Evolutionary conservation across 1,284 basidiomycete genomes (phyloP), one percentile per base, ranked within the genome.

Genomic region (Cryptococcus sp.): DNA sequence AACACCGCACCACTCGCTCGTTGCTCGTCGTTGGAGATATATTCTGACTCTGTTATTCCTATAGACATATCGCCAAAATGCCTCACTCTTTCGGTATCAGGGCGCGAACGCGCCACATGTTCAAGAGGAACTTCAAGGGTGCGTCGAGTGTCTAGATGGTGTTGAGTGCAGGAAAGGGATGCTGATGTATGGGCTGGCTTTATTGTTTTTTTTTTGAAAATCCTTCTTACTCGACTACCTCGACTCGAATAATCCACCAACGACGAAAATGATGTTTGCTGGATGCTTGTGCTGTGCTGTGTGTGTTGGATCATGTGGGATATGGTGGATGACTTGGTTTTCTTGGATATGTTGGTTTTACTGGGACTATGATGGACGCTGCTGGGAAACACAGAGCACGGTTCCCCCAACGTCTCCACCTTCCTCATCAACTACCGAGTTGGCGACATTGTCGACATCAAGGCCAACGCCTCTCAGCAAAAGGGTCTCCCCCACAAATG

Each of bases 401-500:
- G 95, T 77, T 86, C 86, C 73, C 85, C 95, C 67, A 90, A 91
- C 80, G 70, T 98, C 76, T 93, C 93, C 69, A 98, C 93, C 53
- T 99, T 87, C 87, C 83, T 99, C 77, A 86, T 89, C 78, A 86
- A 87, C 82, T 99, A 89, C 87, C 87, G 88, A 73, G 86, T 98
- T 69, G 95, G 95, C 68, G 95, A 99, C 81, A 97, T 99, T 76
- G 95, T 99, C 73, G 95, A 99, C 84, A 99, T 99, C 86, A 96
- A 96, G 84, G 95, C 95, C 73, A 98, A 99, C 80, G 87, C 94
- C 63, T 91, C 94, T 53, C 90, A 97, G 82, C 96, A 99, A 86
- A 96, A 95, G 89, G 95, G 95, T 81, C 97, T 99, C 93, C 94
- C 95, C 79, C 94, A 97, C 86, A 98, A 98, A 83, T 94, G 76